Evolutionary conservation across 1,284 basidiomycete species (phyloP).

Genomic region (Cryptococcus maquisensis): DNA sequence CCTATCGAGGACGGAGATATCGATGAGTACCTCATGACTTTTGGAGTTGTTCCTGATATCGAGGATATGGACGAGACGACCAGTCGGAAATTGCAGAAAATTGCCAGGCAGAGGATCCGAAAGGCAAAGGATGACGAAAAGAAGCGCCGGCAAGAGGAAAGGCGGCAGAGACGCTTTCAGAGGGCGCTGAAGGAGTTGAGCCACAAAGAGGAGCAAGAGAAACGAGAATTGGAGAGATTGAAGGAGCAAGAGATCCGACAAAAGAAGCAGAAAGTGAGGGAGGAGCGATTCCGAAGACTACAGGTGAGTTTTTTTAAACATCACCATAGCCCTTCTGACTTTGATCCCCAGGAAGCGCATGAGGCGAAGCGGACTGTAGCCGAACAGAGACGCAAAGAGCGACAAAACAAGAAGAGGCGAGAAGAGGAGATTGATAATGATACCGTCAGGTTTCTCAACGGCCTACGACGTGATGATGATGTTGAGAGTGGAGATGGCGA

Average conservation of each 20-base stretch:
- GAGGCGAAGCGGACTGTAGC: neutral
- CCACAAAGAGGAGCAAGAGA: constrained; percentile 2
- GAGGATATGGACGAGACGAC: constrained; percentile 23
- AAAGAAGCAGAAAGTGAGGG: neutral
- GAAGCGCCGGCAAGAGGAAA: constrained; percentile 20
- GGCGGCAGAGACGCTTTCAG: constrained; percentile 25
- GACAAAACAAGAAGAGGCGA: neutral
- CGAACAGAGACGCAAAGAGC: neutral
- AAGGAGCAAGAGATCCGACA: neutral
- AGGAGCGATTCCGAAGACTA: neutral
- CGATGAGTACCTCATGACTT: constrained; percentile 37
- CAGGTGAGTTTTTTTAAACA: neutral
- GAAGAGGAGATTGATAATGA: neutral
- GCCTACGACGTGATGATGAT: neutral
- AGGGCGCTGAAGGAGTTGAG: constrained; percentile 17
- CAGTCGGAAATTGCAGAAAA: constrained; percentile 23
- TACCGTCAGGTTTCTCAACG: neutral
- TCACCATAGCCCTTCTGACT: neutral
- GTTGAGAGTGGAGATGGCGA: neutral
- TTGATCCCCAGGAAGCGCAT: neutral
- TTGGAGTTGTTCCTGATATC: constrained; percentile 24
- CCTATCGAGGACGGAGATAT: constrained; percentile 31
- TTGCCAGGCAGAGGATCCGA: constrained; percentile 27
- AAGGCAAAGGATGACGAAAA: constrained; percentile 26
- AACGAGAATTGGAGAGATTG: neutral